Evolutionary conservation across 768 basidiomycete species (phyloP).

Genomic region (Mycena venus): DNA sequence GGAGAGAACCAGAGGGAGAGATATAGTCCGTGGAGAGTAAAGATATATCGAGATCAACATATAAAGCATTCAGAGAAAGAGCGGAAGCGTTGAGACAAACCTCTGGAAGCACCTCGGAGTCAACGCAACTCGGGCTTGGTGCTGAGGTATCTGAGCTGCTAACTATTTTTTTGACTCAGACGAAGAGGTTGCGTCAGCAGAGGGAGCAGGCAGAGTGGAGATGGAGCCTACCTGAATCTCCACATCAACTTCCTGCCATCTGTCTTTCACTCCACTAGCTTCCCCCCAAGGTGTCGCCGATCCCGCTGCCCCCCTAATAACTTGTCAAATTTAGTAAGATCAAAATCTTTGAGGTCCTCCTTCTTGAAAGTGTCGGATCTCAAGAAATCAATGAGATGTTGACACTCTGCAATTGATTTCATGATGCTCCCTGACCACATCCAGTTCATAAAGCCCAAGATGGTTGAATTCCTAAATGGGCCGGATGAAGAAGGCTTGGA

Average conservation of each 20-base stretch:
- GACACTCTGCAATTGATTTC: constrained; percentile 31
- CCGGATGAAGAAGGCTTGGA: too few species aligned
- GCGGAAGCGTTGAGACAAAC: too few species aligned
- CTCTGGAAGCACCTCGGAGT: too few species aligned
- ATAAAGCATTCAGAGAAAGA: too few species aligned
- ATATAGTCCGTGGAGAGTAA: too few species aligned
- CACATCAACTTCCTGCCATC: constrained; percentile 28
- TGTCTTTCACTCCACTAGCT: constrained; percentile 14
- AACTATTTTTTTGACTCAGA: too few species aligned
- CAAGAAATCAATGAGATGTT: constrained; percentile 31
- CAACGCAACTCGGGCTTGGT: too few species aligned
- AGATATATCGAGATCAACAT: too few species aligned
- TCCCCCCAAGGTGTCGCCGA: neutral
- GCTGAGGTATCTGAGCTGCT: too few species aligned
- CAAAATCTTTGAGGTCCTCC: constrained; percentile 27
- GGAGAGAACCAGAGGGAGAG: too few species aligned
- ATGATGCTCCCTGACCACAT: constrained; percentile 36
- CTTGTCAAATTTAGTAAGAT: constrained; percentile 27
- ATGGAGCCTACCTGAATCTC: constrained; percentile 38
- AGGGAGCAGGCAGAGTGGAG: too few species aligned
- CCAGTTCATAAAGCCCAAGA: constrained; percentile 38
- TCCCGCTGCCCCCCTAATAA: neutral
- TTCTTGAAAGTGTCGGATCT: constrained; percentile 32
- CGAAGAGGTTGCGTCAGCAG: too few species aligned
- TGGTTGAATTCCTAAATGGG: constrained; percentile 28